A percentile compares a stretch with the other conserved stretches of the same genome.
phyloP scores from a whole-genome alignment of 2,329 filamentous ascomycete species.

The Escovopsis sp. region DNA sequence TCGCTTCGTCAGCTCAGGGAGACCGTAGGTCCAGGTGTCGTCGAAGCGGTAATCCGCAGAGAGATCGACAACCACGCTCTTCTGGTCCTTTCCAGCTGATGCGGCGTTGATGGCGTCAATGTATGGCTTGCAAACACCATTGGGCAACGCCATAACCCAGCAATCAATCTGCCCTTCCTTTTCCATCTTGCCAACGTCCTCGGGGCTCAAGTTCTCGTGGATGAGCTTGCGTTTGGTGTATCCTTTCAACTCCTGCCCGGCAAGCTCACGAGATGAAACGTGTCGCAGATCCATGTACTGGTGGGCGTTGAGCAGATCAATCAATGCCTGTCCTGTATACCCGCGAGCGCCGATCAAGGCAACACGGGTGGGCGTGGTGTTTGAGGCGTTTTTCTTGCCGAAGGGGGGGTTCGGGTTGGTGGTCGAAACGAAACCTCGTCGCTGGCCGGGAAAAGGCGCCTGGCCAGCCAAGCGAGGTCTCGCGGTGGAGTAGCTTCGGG shows the following conservation, averaged over 20 bases:
- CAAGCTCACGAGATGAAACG: slow-evolving; percentile 86
- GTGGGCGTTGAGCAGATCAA: slow-evolving; percentile 75
- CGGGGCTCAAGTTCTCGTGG: slow-evolving; percentile 79
- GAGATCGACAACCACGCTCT: slow-evolving; percentile 76
- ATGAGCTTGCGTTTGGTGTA: slow-evolving; percentile 85
- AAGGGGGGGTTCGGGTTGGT: slow-evolving; percentile 59
- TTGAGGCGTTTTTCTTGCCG: slow-evolving; percentile 76
- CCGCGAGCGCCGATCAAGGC: slow-evolving; percentile 84
- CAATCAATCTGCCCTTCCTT: slow-evolving; percentile 76
- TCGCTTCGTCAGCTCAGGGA: slow-evolving; percentile 72
- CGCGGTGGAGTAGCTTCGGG: slow-evolving; percentile 9
- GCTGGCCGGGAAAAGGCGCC: slow-evolving; percentile 36
- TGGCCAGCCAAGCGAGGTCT: slow-evolving; percentile 9
- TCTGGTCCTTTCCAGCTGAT: slow-evolving; percentile 36
- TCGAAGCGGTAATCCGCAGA: slow-evolving; percentile 97
- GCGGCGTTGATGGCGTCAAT: slow-evolving; percentile 73
- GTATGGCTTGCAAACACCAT: slow-evolving; percentile 86
- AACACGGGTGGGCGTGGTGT: slow-evolving; percentile 62
- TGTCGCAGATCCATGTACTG: slow-evolving; percentile 80
- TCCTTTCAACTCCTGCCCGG: slow-evolving; percentile 71
- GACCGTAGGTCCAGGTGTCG: slow-evolving; percentile 60
- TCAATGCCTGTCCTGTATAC: slow-evolving; percentile 85
- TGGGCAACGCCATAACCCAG: slow-evolving; percentile 96
- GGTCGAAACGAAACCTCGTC: slow-evolving; percentile 11
- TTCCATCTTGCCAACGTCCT: slow-evolving; percentile 77